Conservation (phyloP, 2,329 filamentous ascomycete genomes). For the Fusarium sp. region DNA sequence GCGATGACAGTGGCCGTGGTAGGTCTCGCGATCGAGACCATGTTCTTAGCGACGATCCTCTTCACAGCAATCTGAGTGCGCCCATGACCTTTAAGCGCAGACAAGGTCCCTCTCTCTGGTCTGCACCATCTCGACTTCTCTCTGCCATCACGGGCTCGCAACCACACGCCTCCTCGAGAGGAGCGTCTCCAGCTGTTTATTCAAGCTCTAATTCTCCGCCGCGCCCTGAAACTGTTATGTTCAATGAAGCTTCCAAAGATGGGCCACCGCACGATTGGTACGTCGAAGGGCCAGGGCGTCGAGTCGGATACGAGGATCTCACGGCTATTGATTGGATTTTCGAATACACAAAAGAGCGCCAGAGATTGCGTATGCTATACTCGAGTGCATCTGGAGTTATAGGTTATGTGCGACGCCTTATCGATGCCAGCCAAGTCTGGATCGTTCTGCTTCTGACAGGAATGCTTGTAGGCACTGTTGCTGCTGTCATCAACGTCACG, state of each 20-base stretch:
- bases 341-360: conserved; percentile 95
- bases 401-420: conserved; percentile 77
- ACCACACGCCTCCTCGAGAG: conserved; percentile 32
- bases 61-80: conserved; percentile 62
- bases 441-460: conserved; percentile 88
- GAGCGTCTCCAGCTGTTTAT: conserved; percentile 36
- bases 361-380: conserved; percentile 82
- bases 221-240: conserved; percentile 21
- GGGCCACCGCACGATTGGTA: conserved; percentile 80
- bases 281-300: conserved; percentile 85
- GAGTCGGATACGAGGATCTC: conserved; percentile 95
- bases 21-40: conserved; percentile 35
- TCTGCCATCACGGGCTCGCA: conserved; percentile 57
- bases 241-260: conserved; percentile 57
- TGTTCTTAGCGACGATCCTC: conserved; percentile 68
- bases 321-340: conserved; percentile 99
- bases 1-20: conserved; percentile 36
- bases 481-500: conserved; percentile 88
- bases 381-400: conserved; percentile 76
- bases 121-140: conserved; percentile 62
- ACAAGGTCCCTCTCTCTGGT: conserved; percentile 64
- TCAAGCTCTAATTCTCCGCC: conserved; percentile 25
- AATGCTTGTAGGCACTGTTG: conserved; percentile 83
- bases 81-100: conserved; percentile 79
- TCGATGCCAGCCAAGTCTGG: conserved; percentile 94